These are phyloP conservation scores for Conticribra weissflogii DNA, from an alignment of 108 stramenopile genomes.

Conservation along the genomic window DNA sequence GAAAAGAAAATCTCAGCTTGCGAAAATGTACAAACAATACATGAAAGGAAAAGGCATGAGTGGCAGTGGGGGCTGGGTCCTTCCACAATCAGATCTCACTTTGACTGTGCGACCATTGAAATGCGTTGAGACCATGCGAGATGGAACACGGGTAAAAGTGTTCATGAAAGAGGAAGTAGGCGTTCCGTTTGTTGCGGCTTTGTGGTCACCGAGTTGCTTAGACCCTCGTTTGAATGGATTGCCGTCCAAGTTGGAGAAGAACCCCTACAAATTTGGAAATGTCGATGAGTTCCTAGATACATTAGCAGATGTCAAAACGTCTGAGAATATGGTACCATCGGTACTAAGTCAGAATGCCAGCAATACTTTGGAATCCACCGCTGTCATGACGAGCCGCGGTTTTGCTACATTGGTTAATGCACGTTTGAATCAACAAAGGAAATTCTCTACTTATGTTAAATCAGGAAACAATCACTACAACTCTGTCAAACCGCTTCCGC, in stretches of 20 bases:
- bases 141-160: slow-evolving; percentile 75
- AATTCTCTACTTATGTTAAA: slow-evolving; percentile 5
- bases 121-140: slow-evolving; percentile 63
- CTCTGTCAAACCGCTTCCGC: too few species aligned
- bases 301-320: background rate
- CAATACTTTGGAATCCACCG: background rate
- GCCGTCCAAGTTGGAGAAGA: slow-evolving; percentile 62
- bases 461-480: too few species aligned
- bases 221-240: slow-evolving; percentile 54
- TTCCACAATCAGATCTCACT: slow-evolving; percentile 67
- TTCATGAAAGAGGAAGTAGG: slow-evolving; percentile 90
- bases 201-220: slow-evolving; percentile 61
- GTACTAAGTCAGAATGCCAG: background rate
- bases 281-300: slow-evolving; percentile 4
- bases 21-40: slow-evolving; percentile 46
- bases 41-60: slow-evolving; percentile 67
- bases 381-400: slow-evolving; percentile 24
- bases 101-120: slow-evolving; percentile 86
- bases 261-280: slow-evolving; percentile 54
- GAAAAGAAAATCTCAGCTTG: slow-evolving; percentile 42
- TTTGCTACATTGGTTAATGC: slow-evolving; percentile 29
- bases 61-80: slow-evolving; percentile 78
- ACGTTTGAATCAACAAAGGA: slow-evolving; percentile 6
- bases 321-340: background rate
- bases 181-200: slow-evolving; percentile 60